A percentile compares a stretch with the other conserved stretches of the same genome.
Conservation (phyloP, 495 filamentous ascomycete genomes). For the Wilcoxina mikolae region DNA sequence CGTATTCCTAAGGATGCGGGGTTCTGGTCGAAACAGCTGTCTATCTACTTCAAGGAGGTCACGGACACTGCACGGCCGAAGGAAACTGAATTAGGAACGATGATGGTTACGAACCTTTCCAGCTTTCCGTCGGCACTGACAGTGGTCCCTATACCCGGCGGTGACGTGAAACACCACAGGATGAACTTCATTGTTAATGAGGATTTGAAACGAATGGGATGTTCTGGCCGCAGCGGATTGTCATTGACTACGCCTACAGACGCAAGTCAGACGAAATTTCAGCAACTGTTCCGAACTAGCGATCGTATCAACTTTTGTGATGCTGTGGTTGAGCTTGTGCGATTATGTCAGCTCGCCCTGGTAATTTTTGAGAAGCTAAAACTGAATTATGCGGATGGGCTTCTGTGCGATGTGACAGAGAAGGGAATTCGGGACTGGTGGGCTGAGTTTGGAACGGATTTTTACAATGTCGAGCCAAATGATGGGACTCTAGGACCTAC, state of each 20-base stretch:
- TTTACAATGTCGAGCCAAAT: constrained; percentile 78
- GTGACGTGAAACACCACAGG: constrained; percentile 65
- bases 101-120: constrained; percentile 89
- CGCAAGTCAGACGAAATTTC: constrained; percentile 80
- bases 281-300: constrained; percentile 73
- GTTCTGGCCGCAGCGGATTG: constrained; percentile 75
- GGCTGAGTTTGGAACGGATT: constrained; percentile 79
- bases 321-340: constrained; percentile 78
- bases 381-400: constrained; percentile 75
- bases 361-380: constrained; percentile 52
- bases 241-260: constrained; percentile 58
- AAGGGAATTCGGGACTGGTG: constrained; percentile 88
- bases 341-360: constrained; percentile 78
- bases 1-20: constrained; percentile 69
- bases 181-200: constrained; percentile 90
- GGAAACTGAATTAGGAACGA: constrained; percentile 64
- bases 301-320: constrained; percentile 61
- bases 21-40: constrained; percentile 62
- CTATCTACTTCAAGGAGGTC: constrained; percentile 74
- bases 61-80: constrained; percentile 69
- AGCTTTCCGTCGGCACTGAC: constrained; percentile 79
- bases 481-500: constrained; percentile 88
- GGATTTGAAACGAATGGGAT: constrained; percentile 79
- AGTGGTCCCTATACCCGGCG: constrained; percentile 74
- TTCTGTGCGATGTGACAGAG: constrained; percentile 88